Evolutionary conservation across 1,284 basidiomycete species (phyloP).

Genomic region (Ganoderma sinense): DNA sequence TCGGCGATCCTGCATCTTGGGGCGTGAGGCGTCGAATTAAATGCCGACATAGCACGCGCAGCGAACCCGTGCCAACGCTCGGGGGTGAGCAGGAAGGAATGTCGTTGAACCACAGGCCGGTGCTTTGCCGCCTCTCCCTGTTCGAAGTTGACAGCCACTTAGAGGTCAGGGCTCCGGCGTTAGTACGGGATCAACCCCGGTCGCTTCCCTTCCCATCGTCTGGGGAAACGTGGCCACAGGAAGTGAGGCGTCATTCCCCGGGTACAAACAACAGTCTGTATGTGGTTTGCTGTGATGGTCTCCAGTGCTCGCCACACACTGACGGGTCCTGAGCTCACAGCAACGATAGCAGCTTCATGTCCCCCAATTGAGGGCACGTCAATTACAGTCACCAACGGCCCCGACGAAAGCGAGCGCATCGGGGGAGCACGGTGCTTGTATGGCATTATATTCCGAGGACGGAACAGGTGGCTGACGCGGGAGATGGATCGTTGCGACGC

Average conservation of each 20-base stretch:
- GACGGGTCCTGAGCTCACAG: background rate
- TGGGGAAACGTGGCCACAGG: background rate
- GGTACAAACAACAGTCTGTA: background rate
- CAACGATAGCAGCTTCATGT: background rate
- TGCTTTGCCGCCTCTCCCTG: background rate
- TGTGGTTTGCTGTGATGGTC: background rate
- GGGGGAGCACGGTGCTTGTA: background rate
- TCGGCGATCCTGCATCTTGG: conserved; percentile 2
- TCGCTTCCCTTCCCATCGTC: background rate
- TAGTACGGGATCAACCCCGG: background rate
- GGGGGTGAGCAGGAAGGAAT: background rate
- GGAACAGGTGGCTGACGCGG: background rate
- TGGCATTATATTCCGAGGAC: background rate
- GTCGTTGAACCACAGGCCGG: background rate
- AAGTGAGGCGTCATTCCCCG: background rate
- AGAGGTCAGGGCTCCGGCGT: background rate
- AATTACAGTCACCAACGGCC: background rate
- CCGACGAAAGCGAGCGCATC: background rate
- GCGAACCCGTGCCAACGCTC: background rate
- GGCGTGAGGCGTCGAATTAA: background rate
- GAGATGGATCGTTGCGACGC: background rate
- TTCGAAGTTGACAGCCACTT: background rate
- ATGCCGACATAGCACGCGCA: background rate
- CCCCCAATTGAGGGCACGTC: background rate
- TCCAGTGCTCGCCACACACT: background rate